Evolutionary conservation across 2,329 filamentous ascomycete species (phyloP).

Genomic region (Aspergillus pseudoglaucus): DNA sequence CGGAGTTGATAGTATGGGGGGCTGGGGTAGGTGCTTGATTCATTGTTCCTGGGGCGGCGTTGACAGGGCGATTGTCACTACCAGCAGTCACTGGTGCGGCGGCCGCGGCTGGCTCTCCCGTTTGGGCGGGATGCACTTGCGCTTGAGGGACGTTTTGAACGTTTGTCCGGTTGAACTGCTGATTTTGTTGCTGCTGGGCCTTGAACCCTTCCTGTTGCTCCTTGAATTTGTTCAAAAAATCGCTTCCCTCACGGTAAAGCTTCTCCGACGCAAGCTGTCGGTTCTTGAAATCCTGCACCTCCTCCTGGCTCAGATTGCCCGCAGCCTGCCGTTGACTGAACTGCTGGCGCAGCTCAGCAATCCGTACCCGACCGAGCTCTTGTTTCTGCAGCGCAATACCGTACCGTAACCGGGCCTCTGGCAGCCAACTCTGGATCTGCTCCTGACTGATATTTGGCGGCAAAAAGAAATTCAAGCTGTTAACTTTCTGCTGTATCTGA

Average conservation of each 20-base stretch:
- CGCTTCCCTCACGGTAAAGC: slow-evolving; percentile 38
- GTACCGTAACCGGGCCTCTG: slow-evolving; percentile 42
- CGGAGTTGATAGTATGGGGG: slow-evolving; percentile 44
- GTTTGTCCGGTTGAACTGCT: slow-evolving; percentile 18
- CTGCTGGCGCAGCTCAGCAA: slow-evolving; percentile 36
- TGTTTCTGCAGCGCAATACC: slow-evolving; percentile 44
- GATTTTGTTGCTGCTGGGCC: slow-evolving; percentile 25
- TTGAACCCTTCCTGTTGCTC: slow-evolving; percentile 43
- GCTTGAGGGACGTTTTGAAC: slow-evolving; percentile 7
- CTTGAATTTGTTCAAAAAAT: slow-evolving; percentile 43
- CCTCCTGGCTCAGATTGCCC: slow-evolving; percentile 36
- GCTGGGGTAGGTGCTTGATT: slow-evolving; percentile 33
- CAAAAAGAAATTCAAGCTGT: slow-evolving; percentile 37
- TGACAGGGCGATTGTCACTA: slow-evolving; percentile 17
- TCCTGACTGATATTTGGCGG: slow-evolving; percentile 41
- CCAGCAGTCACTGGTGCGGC: slow-evolving; percentile 4
- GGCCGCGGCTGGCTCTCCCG: slow-evolving; percentile 14
- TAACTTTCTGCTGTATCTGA: slow-evolving; percentile 42
- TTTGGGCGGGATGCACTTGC: slow-evolving; percentile 12
- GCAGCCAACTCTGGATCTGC: slow-evolving; percentile 40
- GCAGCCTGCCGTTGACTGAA: slow-evolving; percentile 31
- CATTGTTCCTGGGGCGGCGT: slow-evolving; percentile 17
- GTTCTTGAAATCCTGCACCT: slow-evolving; percentile 38
- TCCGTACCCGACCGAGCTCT: slow-evolving; percentile 40
- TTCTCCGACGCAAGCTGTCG: slow-evolving; percentile 36